These are phyloP conservation scores for Candida adriatica DNA, from an alignment of 805 yeast species.

Conservation along the genomic window DNA sequence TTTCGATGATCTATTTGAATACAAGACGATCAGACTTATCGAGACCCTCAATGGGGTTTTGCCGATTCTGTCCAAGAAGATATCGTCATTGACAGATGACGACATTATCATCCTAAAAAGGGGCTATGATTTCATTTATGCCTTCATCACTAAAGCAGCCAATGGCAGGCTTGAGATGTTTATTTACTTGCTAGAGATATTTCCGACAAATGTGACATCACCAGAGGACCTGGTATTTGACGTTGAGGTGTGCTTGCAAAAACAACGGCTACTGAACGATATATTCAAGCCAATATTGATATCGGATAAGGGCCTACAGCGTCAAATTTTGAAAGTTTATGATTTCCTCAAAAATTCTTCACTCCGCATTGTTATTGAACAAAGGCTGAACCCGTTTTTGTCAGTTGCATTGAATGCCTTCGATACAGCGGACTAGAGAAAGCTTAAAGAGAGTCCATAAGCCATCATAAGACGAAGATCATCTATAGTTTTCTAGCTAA, in stretches of 20 bases:
- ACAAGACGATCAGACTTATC: slow-evolving; percentile 19
- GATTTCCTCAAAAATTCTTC: slow-evolving; percentile 7
- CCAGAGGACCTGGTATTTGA: slow-evolving; percentile 16
- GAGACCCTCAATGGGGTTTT: slow-evolving; percentile 15
- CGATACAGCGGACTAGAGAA: no score
- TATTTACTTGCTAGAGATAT: slow-evolving; percentile 19
- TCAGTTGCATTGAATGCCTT: slow-evolving; percentile 4
- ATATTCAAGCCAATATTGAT: slow-evolving; percentile 17
- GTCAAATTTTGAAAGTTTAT: slow-evolving; percentile 7
- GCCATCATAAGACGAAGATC: no score
- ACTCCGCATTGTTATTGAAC: slow-evolving; percentile 11
- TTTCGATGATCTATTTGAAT: slow-evolving; percentile 28
- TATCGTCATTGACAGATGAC: not conserved
- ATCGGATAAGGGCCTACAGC: slow-evolving; percentile 8
- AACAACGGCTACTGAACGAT: slow-evolving; percentile 6
- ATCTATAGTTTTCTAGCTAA: no score
- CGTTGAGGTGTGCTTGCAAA: slow-evolving; percentile 3
- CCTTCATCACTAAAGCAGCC: slow-evolving; percentile 1
- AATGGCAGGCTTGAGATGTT: slow-evolving; percentile 15
- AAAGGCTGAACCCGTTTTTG: slow-evolving; percentile 15
- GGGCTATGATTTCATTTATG: slow-evolving; percentile 7
- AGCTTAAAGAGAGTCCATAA: not conserved
- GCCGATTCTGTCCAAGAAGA: not conserved
- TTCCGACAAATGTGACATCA: slow-evolving; percentile 8
- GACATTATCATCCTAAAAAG: slow-evolving; percentile 1